Percentiles rank a stretch among this genome's conserved stretches.
Conservation (phyloP, 805 yeast genomes). For the Metschnikowia vanudenii region DNA sequence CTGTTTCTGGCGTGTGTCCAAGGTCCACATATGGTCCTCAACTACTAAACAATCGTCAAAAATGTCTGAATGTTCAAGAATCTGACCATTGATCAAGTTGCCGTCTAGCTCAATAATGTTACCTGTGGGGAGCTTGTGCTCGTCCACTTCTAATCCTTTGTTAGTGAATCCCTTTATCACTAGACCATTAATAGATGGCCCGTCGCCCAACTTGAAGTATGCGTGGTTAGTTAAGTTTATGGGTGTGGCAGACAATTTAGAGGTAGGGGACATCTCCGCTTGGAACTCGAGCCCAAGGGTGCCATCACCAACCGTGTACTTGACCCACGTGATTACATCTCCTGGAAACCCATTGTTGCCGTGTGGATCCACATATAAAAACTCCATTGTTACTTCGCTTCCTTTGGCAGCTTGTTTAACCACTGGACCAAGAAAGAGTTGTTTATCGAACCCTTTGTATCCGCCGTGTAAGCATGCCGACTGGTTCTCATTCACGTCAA, state of each 20-base stretch:
- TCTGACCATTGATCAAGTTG: slow-evolving; percentile 22
- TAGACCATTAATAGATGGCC: slow-evolving; percentile 32
- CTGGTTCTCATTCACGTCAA: slow-evolving; percentile 43
- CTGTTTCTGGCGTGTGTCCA: slow-evolving; percentile 48
- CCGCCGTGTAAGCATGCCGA: slow-evolving; percentile 54
- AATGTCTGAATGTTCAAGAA: slow-evolving; percentile 1
- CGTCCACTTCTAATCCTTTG: slow-evolving; percentile 43
- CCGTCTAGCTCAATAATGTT: slow-evolving; percentile 19
- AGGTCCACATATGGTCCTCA: slow-evolving; percentile 27
- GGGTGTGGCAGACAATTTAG: slow-evolving; percentile 43
- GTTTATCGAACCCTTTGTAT: slow-evolving; percentile 48
- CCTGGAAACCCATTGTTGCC: slow-evolving; percentile 63
- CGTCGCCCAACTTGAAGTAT: slow-evolving; percentile 50
- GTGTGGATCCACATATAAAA: slow-evolving; percentile 44
- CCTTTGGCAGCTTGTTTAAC: slow-evolving; percentile 31
- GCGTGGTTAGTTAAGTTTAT: slow-evolving; percentile 63
- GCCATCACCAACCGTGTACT: slow-evolving; percentile 41
- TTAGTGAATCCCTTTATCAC: slow-evolving; percentile 36
- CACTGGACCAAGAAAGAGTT: slow-evolving; percentile 53
- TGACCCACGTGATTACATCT: slow-evolving; percentile 45
- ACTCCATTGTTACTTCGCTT: slow-evolving; percentile 34
- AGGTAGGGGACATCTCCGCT: slow-evolving; percentile 30
- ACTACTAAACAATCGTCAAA: slow-evolving; percentile 52
- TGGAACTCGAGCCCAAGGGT: slow-evolving; percentile 50
- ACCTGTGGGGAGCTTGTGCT: slow-evolving; percentile 47